Percentiles rank a stretch among this genome's conserved stretches.
phyloP scores from a whole-genome alignment of 2,329 filamentous ascomycete species.

The Trichoderma asperellum region DNA sequence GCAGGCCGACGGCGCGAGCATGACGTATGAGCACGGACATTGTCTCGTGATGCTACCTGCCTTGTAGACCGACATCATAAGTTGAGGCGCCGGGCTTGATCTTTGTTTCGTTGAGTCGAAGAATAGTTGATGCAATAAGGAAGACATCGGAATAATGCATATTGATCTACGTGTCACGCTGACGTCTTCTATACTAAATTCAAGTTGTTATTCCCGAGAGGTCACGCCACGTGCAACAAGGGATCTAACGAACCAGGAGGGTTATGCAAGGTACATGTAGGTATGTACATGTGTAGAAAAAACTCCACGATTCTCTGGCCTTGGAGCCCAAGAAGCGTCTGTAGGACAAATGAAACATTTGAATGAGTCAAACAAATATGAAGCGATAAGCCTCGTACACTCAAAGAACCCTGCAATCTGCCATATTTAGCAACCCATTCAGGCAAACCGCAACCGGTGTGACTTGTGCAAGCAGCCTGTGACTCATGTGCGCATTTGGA shows the following conservation, averaged over 20 bases:
- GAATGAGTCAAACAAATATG: conserved; percentile 9
- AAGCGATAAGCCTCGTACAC: not conserved
- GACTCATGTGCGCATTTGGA: conserved; percentile 7
- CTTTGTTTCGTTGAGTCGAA: not conserved
- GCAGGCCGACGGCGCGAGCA: not conserved
- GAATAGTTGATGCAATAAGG: not conserved
- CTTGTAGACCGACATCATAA: not conserved
- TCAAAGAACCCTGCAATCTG: not conserved
- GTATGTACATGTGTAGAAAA: too few relatives aligned
- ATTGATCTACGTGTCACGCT: not conserved
- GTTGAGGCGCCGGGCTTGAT: not conserved
- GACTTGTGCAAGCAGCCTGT: conserved; percentile 1
- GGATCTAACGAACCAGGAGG: not conserved
- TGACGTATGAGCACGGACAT: not conserved
- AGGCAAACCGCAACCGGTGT: not conserved
- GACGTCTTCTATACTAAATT: not conserved
- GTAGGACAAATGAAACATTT: not conserved
- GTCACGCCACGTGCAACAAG: not conserved
- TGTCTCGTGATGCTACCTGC: conserved; percentile 16
- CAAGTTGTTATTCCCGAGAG: not conserved
- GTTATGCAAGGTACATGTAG: not conserved
- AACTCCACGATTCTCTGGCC: not conserved
- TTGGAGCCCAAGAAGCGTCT: not conserved
- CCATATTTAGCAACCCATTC: conserved; percentile 2
- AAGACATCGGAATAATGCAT: not conserved